Conservation (phyloP, 352 stramenopile species). For the Phytopythium delawarense region DNA sequence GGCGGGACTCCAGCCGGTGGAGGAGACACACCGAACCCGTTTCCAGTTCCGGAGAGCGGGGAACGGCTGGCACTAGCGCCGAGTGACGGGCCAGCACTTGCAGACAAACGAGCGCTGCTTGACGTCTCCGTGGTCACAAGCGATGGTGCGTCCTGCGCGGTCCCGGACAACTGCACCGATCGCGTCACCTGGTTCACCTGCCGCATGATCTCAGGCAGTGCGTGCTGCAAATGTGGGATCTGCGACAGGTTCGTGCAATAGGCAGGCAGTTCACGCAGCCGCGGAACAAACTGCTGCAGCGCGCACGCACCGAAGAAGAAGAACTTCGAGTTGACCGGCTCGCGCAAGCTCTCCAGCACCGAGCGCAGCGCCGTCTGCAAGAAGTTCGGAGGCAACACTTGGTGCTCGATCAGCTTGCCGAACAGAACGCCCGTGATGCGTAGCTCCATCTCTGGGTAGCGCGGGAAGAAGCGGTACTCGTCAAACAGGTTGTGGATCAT, state of each 20-base stretch:
- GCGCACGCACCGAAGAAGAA: conserved; percentile 99
- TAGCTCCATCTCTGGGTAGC: conserved; percentile 98
- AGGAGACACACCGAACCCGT: conserved; percentile 3
- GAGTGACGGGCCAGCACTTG: background rate
- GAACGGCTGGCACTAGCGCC: background rate
- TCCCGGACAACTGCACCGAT: conserved; percentile 28
- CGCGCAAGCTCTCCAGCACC: conserved; percentile 95
- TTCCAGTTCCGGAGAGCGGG: background rate
- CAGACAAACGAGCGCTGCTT: background rate
- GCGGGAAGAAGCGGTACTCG: conserved; percentile 99
- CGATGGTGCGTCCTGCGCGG: conserved; percentile 9
- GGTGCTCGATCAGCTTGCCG: conserved; percentile 97
- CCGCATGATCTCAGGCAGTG: conserved; percentile 90
- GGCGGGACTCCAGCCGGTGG: background rate
- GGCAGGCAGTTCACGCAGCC: conserved; percentile 95
- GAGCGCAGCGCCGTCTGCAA: conserved; percentile 97
- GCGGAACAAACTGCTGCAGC: conserved; percentile 96
- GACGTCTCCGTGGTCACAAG: conserved; percentile 7
- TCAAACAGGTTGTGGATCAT: conserved; percentile 99
- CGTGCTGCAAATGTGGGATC: conserved; percentile 95
- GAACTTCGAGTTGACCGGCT: conserved; percentile 96
- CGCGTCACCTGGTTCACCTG: conserved; percentile 83
- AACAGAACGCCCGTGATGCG: conserved; percentile 98
- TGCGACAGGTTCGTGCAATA: conserved; percentile 98
- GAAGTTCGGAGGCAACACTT: conserved; percentile 97